These are phyloP conservation scores for Fusarium udum DNA, from an alignment of 2,329 filamentous ascomycete genomes.

Conservation along the genomic window DNA sequence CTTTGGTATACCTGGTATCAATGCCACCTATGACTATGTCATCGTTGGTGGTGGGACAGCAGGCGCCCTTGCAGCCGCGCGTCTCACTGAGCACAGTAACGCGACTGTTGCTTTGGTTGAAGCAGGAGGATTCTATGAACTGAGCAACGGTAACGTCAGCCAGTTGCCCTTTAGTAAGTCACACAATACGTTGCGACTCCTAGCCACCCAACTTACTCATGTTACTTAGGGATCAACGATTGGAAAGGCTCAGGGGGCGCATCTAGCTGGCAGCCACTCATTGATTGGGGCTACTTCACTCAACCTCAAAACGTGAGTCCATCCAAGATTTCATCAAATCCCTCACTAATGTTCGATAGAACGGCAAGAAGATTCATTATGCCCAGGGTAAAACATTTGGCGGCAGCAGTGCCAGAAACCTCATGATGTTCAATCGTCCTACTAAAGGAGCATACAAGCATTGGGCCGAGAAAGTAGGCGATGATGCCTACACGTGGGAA, in stretches of 20 bases:
- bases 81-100: neutral
- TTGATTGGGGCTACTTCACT: neutral
- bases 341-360: neutral
- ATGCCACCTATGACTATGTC: conserved; percentile 7
- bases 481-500: neutral
- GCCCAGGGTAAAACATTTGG: neutral
- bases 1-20: conserved; percentile 16
- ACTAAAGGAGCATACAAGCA: neutral
- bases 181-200: neutral
- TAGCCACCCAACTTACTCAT: neutral
- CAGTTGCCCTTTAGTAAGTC: neutral
- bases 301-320: neutral
- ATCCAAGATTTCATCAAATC: neutral
- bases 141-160: conserved; percentile 3
- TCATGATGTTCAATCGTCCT: conserved; percentile 1
- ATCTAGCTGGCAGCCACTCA: neutral
- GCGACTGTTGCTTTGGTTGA: neutral
- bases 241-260: neutral
- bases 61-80: neutral
- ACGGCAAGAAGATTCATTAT: neutral
- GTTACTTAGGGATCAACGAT: neutral
- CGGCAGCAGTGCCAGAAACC: neutral
- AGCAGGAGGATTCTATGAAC: neutral
- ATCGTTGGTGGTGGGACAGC: neutral
- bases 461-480: neutral